phyloP scores from a whole-genome alignment of 176 grass and related monocot species.

The Zoysia japonica region DNA sequence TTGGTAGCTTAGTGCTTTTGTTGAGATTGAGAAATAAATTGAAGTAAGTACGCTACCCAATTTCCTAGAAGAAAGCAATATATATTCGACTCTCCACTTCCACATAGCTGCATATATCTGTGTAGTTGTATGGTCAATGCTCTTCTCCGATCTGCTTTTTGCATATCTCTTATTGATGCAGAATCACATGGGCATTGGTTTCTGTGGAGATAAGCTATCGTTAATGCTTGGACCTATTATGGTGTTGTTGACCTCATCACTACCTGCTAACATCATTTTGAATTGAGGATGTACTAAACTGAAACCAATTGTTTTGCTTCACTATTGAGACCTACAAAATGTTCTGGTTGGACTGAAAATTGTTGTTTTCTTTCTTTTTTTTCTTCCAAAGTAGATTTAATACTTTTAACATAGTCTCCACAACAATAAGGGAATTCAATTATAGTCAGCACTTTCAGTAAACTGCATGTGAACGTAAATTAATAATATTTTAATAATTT shows the following conservation, averaged over 20 bases:
- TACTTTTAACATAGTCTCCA: background rate
- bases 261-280: background rate
- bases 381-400: background rate
- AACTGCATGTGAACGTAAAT: background rate
- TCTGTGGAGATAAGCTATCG: background rate
- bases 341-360: background rate
- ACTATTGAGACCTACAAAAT: background rate
- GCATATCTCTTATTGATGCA: background rate
- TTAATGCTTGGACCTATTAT: constrained; percentile 1
- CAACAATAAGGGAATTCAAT: background rate
- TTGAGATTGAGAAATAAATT: background rate
- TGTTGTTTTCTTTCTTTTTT: background rate
- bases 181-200: background rate
- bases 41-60: background rate
- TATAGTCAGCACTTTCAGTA: background rate
- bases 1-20: background rate
- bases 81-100: background rate
- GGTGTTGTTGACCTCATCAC: background rate
- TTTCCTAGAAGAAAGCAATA: background rate
- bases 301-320: constrained; percentile 12
- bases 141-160: background rate
- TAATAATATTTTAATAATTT: background rate
- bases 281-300: background rate
- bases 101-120: background rate
- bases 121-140: background rate